phyloP scores from a whole-genome alignment of 352 stramenopile species.

The Phytopythium aichiense region DNA sequence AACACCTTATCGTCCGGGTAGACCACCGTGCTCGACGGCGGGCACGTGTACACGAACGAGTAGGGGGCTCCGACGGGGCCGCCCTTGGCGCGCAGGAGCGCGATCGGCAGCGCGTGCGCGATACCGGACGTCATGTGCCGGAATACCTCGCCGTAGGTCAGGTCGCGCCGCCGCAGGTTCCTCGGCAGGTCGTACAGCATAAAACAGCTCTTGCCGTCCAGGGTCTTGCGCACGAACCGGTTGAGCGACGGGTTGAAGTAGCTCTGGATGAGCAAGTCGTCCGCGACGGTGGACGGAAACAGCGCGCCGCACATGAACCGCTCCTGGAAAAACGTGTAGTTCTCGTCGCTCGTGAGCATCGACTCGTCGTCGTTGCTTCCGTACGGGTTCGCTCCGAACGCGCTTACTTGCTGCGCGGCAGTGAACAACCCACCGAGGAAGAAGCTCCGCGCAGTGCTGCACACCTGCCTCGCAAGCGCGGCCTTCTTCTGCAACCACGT shows the following conservation, averaged over 20 bases:
- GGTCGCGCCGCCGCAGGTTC: constrained; percentile 32
- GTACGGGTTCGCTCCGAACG: constrained; percentile 21
- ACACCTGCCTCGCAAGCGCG: not conserved
- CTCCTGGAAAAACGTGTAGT: constrained; percentile 82
- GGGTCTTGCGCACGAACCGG: constrained; percentile 74
- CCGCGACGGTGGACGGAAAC: constrained; percentile 75
- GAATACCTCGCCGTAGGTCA: constrained; percentile 74
- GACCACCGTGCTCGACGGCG: constrained; percentile 50
- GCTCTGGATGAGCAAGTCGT: constrained; percentile 83
- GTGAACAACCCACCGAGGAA: constrained; percentile 64
- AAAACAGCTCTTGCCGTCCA: constrained; percentile 84
- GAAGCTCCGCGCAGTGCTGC: constrained; percentile 38
- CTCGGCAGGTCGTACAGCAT: constrained; percentile 76
- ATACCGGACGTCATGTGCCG: constrained; percentile 69
- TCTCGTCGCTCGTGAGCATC: constrained; percentile 46
- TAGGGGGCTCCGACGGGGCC: constrained; percentile 46
- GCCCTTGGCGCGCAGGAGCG: constrained; percentile 55
- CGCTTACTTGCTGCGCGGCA: constrained; percentile 43
- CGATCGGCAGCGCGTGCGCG: constrained; percentile 72
- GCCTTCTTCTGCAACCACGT: constrained; percentile 42
- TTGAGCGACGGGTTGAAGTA: constrained; percentile 88
- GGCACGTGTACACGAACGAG: constrained; percentile 82
- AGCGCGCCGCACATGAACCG: constrained; percentile 80
- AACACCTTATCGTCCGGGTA: constrained; percentile 78
- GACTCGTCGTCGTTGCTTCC: constrained; percentile 10